Evolutionary conservation across 2,329 filamentous ascomycete genomes (phyloP).

Genomic region (Teratosphaeriaceae sp.): DNA sequence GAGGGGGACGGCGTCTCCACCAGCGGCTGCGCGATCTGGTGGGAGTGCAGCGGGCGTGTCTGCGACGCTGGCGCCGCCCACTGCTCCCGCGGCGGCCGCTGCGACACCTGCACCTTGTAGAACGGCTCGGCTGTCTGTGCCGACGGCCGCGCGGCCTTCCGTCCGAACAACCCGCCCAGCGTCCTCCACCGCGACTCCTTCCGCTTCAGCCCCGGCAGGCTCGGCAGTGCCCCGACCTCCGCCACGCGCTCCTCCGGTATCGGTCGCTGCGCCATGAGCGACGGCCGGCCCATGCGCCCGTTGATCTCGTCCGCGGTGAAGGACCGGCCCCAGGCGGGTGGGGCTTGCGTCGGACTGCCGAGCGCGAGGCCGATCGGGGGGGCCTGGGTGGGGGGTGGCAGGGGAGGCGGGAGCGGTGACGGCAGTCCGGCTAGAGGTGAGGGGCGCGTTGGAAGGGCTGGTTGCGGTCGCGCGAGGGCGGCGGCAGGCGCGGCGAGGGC

Average conservation of each 20-base stretch:
- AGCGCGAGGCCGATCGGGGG: conserved; percentile 15
- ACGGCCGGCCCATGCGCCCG: conserved; percentile 3
- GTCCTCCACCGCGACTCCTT: conserved; percentile 25
- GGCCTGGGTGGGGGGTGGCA: too few relatives aligned
- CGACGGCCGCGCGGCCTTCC: conserved; percentile 13
- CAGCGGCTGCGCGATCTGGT: not conserved
- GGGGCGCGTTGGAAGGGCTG: too few relatives aligned
- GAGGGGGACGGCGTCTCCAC: conserved; percentile 4
- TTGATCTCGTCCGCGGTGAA: conserved; percentile 15
- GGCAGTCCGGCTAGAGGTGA: too few relatives aligned
- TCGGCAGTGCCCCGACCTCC: not conserved
- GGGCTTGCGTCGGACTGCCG: conserved; percentile 15
- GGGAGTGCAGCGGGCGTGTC: not conserved
- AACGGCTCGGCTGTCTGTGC: conserved; percentile 9
- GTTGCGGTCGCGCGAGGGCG: too few relatives aligned
- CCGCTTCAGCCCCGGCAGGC: conserved; percentile 11
- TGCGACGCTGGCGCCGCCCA: not conserved
- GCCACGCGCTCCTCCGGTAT: conserved; percentile 1
- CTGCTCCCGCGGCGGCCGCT: not conserved
- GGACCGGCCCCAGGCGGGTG: conserved; percentile 18
- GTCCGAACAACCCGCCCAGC: conserved; percentile 20
- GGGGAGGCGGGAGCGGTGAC: too few relatives aligned
- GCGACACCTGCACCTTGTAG: conserved; percentile 9
- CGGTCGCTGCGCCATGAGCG: conserved; percentile 1
- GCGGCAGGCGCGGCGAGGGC: conserved; percentile 18